Conservation (phyloP, 495 filamentous ascomycete genomes). For the Hypoxylon rickii region DNA sequence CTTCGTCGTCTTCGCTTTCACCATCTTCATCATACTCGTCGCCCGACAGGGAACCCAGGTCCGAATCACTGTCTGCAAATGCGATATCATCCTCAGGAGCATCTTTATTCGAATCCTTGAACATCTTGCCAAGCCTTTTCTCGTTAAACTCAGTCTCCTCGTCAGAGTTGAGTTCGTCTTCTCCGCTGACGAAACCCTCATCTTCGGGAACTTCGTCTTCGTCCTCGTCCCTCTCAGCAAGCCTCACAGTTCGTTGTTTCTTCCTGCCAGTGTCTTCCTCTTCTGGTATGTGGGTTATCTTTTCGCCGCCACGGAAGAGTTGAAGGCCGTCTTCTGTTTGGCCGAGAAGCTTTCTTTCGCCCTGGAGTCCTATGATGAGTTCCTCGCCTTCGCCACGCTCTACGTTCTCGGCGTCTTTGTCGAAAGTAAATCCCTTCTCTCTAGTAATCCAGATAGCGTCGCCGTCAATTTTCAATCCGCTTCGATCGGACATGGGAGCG, state of each 20-base stretch:
- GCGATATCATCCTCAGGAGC: constrained; percentile 63
- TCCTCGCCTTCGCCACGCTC: constrained; percentile 90
- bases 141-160: constrained; percentile 60
- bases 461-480: constrained; percentile 74
- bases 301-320: constrained; percentile 77
- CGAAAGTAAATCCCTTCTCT: constrained; percentile 72
- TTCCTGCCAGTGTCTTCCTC: constrained; percentile 72
- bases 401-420: constrained; percentile 67
- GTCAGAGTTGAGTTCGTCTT: constrained; percentile 60
- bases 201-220: constrained; percentile 59
- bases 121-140: constrained; percentile 60
- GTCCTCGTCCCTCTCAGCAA: constrained; percentile 62
- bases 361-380: constrained; percentile 86
- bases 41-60: constrained; percentile 86
- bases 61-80: constrained; percentile 97
- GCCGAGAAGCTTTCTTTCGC: constrained; percentile 80
- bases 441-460: constrained; percentile 62
- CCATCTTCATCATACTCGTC: constrained; percentile 62
- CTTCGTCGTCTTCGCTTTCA: constrained; percentile 60
- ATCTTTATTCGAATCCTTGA: constrained; percentile 51
- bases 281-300: constrained; percentile 64
- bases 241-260: constrained; percentile 65
- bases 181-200: constrained; percentile 67
- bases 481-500: constrained; percentile 97
- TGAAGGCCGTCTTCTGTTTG: constrained; percentile 78